These are phyloP conservation scores for Cystofilobasidium macerans DNA, from an alignment of 768 basidiomycete species.

Conservation along the genomic window DNA sequence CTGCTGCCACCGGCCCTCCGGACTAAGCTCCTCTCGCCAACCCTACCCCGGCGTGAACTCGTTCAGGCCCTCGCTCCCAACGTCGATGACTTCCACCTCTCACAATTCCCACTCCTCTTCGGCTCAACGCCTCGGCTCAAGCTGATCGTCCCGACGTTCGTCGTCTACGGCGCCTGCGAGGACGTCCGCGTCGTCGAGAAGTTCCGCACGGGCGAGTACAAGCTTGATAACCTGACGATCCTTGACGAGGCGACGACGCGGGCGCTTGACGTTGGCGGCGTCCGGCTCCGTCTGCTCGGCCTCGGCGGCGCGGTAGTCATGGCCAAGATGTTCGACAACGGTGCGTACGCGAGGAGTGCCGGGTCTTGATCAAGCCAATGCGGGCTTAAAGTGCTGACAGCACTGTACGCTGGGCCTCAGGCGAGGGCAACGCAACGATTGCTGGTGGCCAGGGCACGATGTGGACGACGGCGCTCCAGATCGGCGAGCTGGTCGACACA, in stretches of 20 bases:
- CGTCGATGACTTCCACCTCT: conserved; percentile 54
- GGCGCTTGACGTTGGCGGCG: conserved; percentile 77
- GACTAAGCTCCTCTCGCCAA: conserved; percentile 53
- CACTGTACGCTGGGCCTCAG: neutral
- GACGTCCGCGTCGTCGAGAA: conserved; percentile 88
- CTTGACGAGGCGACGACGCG: conserved; percentile 94
- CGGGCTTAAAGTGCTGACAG: neutral
- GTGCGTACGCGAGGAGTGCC: neutral
- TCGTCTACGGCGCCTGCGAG: conserved; percentile 95
- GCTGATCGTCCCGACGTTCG: conserved; percentile 79
- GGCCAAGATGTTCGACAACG: conserved; percentile 52
- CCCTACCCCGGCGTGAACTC: conserved; percentile 40
- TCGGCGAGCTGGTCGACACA: conserved; percentile 95
- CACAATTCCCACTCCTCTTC: conserved; percentile 85
- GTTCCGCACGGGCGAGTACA: conserved; percentile 68
- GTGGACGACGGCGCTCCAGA: conserved; percentile 96
- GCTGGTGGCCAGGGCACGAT: conserved; percentile 96
- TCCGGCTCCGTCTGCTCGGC: conserved; percentile 87
- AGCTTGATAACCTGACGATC: conserved; percentile 76
- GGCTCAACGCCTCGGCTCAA: conserved; percentile 60
- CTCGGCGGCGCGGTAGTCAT: conserved; percentile 88
- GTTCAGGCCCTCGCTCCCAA: conserved; percentile 49
- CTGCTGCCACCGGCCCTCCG: conserved; percentile 76
- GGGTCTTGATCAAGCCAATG: too few species aligned
- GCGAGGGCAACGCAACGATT: conserved; percentile 67